These are phyloP conservation scores for Aureobasidium musti DNA, from an alignment of 2,329 filamentous ascomycete species.

Conservation along the genomic window DNA sequence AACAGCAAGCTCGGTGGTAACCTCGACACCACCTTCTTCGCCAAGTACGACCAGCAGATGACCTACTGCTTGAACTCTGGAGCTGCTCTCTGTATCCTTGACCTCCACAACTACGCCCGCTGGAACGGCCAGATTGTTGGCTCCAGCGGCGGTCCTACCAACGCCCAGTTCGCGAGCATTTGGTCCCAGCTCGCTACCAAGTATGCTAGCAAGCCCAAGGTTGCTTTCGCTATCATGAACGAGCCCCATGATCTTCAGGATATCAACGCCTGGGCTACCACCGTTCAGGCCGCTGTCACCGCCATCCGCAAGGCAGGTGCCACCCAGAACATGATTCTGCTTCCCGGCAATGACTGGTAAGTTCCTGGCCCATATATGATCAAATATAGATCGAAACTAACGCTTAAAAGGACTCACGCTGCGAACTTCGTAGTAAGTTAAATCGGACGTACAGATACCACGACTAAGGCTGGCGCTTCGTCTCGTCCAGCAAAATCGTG, in stretches of 20 bases:
- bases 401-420: neutral
- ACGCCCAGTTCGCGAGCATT: constrained; percentile 59
- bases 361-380: neutral
- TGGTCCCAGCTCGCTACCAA: constrained; percentile 38
- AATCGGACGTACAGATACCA: too few relatives aligned
- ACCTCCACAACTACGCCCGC: constrained; percentile 44
- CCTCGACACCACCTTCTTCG: constrained; percentile 31
- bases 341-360: constrained; percentile 59
- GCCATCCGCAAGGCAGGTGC: constrained; percentile 67
- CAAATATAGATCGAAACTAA: neutral
- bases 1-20: constrained; percentile 32
- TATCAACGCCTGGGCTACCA: constrained; percentile 59
- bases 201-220: constrained; percentile 54
- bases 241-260: constrained; percentile 60
- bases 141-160: constrained; percentile 57
- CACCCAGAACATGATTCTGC: constrained; percentile 62
- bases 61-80: constrained; percentile 31
- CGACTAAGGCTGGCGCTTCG: too few relatives aligned
- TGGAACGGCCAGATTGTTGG: constrained; percentile 65
- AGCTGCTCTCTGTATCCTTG: constrained; percentile 35
- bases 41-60: constrained; percentile 32
- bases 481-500: too few relatives aligned
- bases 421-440: neutral
- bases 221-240: constrained; percentile 70
- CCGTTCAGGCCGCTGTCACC: constrained; percentile 63